Evolutionary conservation across 2,329 filamentous ascomycete genomes (phyloP), one percentile per base, ranked within the genome.

Genomic region (Ophiostoma sp.): DNA sequence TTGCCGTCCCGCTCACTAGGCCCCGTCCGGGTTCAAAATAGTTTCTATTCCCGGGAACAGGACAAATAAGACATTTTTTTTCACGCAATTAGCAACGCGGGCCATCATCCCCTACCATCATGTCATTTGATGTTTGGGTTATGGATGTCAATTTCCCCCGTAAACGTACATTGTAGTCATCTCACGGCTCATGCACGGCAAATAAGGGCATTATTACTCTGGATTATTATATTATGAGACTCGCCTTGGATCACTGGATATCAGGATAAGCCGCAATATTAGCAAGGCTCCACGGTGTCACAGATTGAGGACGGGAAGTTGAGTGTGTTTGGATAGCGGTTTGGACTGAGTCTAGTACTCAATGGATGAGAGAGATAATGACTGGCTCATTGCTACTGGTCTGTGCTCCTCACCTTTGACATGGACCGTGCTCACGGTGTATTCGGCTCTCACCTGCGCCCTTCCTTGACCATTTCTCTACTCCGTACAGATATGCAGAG

Each of bases 381-480:
- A 48, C 44, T 8, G 44, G 44, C 41, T 48, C 20, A 10, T 48
- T 48, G 44, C 3, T 7, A 57, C 27, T 27, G 52, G 52, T 27
- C 23, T 27, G 23, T 57, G 52, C 52, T 57, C 8, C 52, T 57
- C 52, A 57, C n/a, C n/a, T 57, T 27, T 57, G n/a, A 17, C n/a
- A 6, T 31, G 52, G 52, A 27, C 52, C 52, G 52, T 57, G 52
- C 52, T 13, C 23, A 27, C 23, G 52, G 52, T 57, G 52, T 27
- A 57, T 57, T 57, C 23, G 52, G 52, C 52, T 57, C 23, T 57
- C 52, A 57, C n/a, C n/a, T n/a, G n/a, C n/a, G n/a, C n/a, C n/a
- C n/a, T n/a, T n/a, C n/a, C n/a, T n/a, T n/a, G n/a, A n/a, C n/a
- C n/a, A n/a, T n/a, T n/a, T n/a, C n/a, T n/a, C n/a, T n/a, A n/a